phyloP scores from a whole-genome alignment of 345 rosid genomes.

The Mercurialis annua region DNA sequence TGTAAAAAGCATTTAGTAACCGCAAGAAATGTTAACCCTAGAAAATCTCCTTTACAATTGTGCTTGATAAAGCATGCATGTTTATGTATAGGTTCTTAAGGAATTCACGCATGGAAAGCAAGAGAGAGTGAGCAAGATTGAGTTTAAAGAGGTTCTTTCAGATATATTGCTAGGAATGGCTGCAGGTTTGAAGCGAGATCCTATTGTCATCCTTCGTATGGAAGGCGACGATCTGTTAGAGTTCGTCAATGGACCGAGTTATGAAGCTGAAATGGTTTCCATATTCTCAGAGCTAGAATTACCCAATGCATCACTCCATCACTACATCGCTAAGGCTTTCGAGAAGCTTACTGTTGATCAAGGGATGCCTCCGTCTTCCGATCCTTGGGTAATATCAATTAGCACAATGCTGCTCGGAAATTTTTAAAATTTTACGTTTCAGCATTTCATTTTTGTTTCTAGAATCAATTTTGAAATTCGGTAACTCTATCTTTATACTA shows the following conservation, averaged over 20 bases:
- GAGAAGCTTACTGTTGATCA: slow-evolving; percentile 78
- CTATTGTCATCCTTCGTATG: slow-evolving; percentile 85
- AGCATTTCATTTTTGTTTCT: no score
- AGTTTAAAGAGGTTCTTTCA: slow-evolving; percentile 82
- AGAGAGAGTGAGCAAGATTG: slow-evolving; percentile 72
- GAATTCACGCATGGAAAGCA: slow-evolving; percentile 88
- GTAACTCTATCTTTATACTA: no score
- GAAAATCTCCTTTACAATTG: no score
- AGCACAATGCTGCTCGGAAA: no score
- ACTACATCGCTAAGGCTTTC: slow-evolving; percentile 51
- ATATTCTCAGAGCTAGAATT: slow-evolving; percentile 46
- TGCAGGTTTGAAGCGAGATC: slow-evolving; percentile 91
- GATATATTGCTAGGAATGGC: slow-evolving; percentile 96
- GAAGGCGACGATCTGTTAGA: slow-evolving; percentile 93
- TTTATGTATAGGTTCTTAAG: slow-evolving; percentile 51
- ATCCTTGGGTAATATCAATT: slow-evolving; percentile 64
- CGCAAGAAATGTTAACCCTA: no score
- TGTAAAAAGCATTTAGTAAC: no score
- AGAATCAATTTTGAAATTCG: no score
- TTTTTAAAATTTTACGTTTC: no score
- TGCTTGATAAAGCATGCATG: background rate
- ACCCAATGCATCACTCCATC: slow-evolving; percentile 43
- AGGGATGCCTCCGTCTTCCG: slow-evolving; percentile 85
- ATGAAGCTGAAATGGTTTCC: slow-evolving; percentile 62
- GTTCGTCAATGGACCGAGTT: slow-evolving; percentile 61